Evolutionary conservation across 257 asterid genomes (phyloP), one percentile per base, ranked within the genome.

Genomic region (Solanum microdontum): DNA sequence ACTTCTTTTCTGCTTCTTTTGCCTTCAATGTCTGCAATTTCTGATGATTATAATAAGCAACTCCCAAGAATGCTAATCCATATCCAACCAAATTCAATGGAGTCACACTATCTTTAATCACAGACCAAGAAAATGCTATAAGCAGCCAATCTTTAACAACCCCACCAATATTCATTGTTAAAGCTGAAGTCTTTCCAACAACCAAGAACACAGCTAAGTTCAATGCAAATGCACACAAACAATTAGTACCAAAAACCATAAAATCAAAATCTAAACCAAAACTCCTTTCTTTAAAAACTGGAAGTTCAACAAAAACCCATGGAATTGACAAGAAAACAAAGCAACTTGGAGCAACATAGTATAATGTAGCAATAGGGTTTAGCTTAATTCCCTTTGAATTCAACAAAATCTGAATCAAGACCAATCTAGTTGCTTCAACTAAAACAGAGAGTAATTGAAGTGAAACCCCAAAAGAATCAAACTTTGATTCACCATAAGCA

Each of bases 111-210:
- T 95, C 98, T 92, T 94, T 94, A 28, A 94, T 94, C 91, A 94
- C 98, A 7, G 98, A 94, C 98, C 98, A 94, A 10, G 98, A 95
- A 75, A 95, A 95, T 1, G 98, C 98, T 10, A 95, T 95, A 80
- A 95, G 86, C 33, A 95, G 73, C 98, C 98, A 95, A 90, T 95
- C 98, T 76, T 94, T 95, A 2, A 94, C 95, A 1, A 95, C 97
- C 6, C 98, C 98, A 30, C 96, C 95, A 11, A 95, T 96, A 75
- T 95, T 95, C 98, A 95, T 95, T 17, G 98, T 95, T 94, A 95
- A 75, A 34, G 98, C 98, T 0, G 98, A 95, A 1, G 98, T 95
- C 88, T 95, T 95, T 23, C 98, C 98, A 4, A 95, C 97, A 23
- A 95, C 88, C 79, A 95, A 83, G 91, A 94, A 95, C 64, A 95